Evolutionary conservation across 768 basidiomycete species (phyloP).

Genomic region (Suillus bovinus): DNA sequence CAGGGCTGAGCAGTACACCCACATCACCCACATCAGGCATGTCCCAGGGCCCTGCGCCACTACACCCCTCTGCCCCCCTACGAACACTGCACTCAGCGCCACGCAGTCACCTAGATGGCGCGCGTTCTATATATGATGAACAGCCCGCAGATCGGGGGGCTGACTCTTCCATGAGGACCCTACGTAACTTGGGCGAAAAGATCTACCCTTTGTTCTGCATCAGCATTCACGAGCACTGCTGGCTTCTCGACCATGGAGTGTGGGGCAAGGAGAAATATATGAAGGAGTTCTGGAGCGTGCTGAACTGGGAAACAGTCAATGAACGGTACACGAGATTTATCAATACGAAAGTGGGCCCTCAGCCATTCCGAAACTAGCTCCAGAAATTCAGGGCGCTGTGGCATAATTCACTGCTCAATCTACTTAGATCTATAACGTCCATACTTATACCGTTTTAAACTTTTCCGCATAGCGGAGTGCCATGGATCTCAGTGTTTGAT

Average conservation of each 20-base stretch:
- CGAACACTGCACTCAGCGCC: constrained; percentile 31
- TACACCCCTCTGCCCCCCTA: constrained; percentile 30
- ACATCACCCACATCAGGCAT: constrained; percentile 48
- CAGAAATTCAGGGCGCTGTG: constrained; percentile 5
- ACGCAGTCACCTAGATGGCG: constrained; percentile 12
- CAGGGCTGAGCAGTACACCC: constrained; percentile 30
- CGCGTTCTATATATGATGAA: constrained; percentile 30
- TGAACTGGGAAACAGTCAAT: constrained; percentile 72
- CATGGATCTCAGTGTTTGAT: constrained; percentile 2
- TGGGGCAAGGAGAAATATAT: constrained; percentile 92
- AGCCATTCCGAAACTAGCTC: constrained; percentile 7
- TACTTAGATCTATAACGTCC: constrained; percentile 14
- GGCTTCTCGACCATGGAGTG: constrained; percentile 86
- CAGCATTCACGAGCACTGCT: constrained; percentile 82
- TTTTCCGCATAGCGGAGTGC: background rate
- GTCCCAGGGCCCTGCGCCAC: constrained; percentile 29
- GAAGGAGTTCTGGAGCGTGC: constrained; percentile 77
- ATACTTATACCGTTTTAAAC: constrained; percentile 16
- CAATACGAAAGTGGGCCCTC: background rate
- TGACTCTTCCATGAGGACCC: constrained; percentile 20
- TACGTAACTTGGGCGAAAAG: constrained; percentile 44
- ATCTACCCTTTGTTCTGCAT: constrained; percentile 79
- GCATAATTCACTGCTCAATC: constrained; percentile 26
- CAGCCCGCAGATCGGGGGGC: background rate
- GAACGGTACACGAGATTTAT: constrained; percentile 29